A percentile compares a stretch with the other conserved stretches of the same genome.
Evolutionary conservation across 192 early-diverging fungal species (phyloP).

Genomic region (Anaeromyces robustus): DNA sequence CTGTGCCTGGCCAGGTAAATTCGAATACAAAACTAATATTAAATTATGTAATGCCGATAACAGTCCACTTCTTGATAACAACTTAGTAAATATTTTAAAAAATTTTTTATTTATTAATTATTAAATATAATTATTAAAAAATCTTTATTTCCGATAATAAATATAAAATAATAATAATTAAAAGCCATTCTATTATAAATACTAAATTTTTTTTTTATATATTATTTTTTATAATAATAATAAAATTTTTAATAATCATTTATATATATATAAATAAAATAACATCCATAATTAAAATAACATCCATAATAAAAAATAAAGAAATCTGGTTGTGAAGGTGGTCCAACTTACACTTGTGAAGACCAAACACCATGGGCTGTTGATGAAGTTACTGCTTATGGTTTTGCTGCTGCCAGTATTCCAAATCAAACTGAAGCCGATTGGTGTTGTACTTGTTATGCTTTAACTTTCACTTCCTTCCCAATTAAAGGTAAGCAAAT

Average conservation of each 20-base stretch:
- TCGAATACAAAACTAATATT: not conserved
- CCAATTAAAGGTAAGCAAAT: conserved; percentile 1
- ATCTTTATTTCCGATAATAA: not conserved
- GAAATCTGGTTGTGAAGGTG: not conserved
- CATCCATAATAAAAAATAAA: not conserved
- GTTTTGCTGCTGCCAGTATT: not conserved
- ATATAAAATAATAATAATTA: too few species aligned
- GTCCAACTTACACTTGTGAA: not conserved
- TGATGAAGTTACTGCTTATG: not conserved
- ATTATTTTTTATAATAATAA: too few species aligned
- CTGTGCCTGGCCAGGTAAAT: not conserved
- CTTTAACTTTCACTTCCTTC: conserved; percentile 2
- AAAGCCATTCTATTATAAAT: too few species aligned
- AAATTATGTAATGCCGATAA: not conserved
- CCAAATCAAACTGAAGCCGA: not conserved
- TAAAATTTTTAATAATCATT: not conserved
- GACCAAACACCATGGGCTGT: not conserved
- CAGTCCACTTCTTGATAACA: not conserved
- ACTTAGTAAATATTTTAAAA: not conserved
- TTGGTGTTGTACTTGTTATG: not conserved
- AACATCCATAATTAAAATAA: not conserved
- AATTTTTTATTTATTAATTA: not conserved
- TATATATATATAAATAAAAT: not conserved
- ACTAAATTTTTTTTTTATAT: too few species aligned
- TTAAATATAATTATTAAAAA: not conserved